Conservation (phyloP, 495 filamentous ascomycete species). For the Xylaria nigripes region DNA sequence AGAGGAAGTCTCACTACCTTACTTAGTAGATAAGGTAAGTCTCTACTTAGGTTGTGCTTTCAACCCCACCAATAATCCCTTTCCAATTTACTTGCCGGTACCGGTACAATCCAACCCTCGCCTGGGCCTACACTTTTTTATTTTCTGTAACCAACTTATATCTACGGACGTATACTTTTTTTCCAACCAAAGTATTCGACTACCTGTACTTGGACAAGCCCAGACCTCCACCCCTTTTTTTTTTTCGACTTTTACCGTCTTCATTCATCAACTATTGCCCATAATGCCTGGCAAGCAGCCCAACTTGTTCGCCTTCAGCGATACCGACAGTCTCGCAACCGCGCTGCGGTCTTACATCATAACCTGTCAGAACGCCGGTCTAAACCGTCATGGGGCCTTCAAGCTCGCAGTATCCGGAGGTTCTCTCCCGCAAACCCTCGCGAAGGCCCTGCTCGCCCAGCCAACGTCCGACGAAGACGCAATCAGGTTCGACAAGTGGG, state of each 20-base stretch:
- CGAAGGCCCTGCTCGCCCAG: slow-evolving; percentile 61
- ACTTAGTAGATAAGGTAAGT: too few relatives aligned
- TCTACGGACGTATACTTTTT: not conserved
- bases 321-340: slow-evolving; percentile 57
- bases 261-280: not conserved
- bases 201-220: not conserved
- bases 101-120: not conserved
- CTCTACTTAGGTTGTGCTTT: too few relatives aligned
- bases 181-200: too few relatives aligned
- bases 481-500: slow-evolving; percentile 78
- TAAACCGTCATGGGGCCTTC: slow-evolving; percentile 74
- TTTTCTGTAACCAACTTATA: not conserved
- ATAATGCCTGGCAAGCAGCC: slow-evolving; percentile 63
- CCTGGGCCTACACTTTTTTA: not conserved
- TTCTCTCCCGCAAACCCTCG: slow-evolving; percentile 81
- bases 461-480: slow-evolving; percentile 51
- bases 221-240: not conserved
- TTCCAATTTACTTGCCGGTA: not conserved
- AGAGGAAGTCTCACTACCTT: too few relatives aligned
- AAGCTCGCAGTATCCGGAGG: slow-evolving; percentile 91
- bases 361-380: slow-evolving; percentile 63
- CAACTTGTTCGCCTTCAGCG: slow-evolving; percentile 75
- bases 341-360: slow-evolving; percentile 76
- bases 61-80: not conserved
- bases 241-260: not conserved